Percentiles rank a stretch among this genome's conserved stretches.
Evolutionary conservation across 495 filamentous ascomycete species (phyloP).

Genomic region (Bombardia bombarda): DNA sequence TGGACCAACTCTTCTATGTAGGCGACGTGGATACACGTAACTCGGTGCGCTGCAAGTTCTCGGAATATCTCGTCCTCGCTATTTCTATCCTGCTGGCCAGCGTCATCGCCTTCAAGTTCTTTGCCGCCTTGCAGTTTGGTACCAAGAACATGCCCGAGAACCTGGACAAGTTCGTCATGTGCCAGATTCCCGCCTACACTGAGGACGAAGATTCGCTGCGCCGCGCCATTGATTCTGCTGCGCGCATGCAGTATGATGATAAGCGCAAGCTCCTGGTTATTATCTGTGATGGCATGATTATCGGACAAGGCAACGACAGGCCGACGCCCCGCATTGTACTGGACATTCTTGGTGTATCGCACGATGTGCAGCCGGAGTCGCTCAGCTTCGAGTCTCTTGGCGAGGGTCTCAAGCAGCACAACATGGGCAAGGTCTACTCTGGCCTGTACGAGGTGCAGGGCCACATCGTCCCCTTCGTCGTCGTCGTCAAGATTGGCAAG

Average conservation of each 20-base stretch:
- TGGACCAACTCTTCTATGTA: constrained; percentile 93
- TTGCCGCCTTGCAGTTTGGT: constrained; percentile 90
- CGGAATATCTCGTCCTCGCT: constrained; percentile 86
- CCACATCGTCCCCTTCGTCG: constrained; percentile 95
- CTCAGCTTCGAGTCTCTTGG: constrained; percentile 95
- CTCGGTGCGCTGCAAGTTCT: constrained; percentile 76
- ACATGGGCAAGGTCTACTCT: constrained; percentile 98
- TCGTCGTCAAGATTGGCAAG: constrained; percentile 95
- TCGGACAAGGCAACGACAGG: constrained; percentile 94
- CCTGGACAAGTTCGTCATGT: constrained; percentile 96
- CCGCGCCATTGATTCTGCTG: constrained; percentile 92
- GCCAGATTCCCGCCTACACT: constrained; percentile 94
- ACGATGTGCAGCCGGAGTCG: constrained; percentile 91
- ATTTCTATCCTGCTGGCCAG: constrained; percentile 72
- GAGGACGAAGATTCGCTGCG: constrained; percentile 97
- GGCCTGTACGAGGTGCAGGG: constrained; percentile 96
- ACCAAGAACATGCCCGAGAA: constrained; percentile 89
- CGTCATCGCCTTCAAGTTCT: constrained; percentile 92
- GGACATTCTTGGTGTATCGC: constrained; percentile 91
- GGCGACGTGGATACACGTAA: constrained; percentile 89
- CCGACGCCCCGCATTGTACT: constrained; percentile 94
- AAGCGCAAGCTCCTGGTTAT: constrained; percentile 94
- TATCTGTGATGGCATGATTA: constrained; percentile 98
- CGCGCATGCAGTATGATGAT: constrained; percentile 94
- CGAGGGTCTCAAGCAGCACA: constrained; percentile 95